A percentile compares a stretch with the other conserved stretches of the same genome.
These are phyloP conservation scores for Suillus tomentosus DNA, from an alignment of 768 basidiomycete species.

Conservation along the genomic window DNA sequence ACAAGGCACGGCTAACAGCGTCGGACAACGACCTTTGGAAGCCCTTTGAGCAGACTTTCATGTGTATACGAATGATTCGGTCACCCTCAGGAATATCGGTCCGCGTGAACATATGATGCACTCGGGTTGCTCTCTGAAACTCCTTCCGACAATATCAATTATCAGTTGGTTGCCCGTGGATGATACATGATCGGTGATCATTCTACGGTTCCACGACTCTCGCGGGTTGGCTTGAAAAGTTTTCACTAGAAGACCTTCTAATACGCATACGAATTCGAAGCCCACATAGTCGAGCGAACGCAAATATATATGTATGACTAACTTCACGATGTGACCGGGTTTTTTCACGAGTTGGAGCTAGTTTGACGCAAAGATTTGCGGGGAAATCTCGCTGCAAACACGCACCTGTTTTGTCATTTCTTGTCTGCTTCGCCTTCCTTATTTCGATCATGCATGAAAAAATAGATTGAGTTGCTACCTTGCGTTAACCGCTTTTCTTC, in stretches of 20 bases:
- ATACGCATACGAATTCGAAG: neutral
- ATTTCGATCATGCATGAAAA: neutral
- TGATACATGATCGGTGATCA: too few species aligned
- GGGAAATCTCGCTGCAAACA: neutral
- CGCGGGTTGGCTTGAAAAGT: neutral
- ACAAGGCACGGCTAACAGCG: conserved; percentile 4
- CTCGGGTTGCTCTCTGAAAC: neutral
- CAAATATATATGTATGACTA: neutral
- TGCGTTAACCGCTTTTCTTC: neutral
- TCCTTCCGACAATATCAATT: neutral
- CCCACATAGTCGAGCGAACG: neutral
- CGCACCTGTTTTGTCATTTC: neutral
- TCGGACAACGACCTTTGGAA: neutral
- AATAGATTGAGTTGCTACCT: conserved; percentile 5
- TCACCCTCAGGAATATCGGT: conserved; percentile 2
- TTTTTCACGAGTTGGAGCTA: neutral
- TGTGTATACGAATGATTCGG: conserved; percentile 3
- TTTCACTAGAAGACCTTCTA: neutral
- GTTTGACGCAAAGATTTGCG: neutral
- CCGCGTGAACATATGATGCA: neutral
- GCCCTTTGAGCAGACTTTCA: neutral
- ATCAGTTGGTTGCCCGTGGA: neutral
- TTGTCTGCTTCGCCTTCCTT: neutral
- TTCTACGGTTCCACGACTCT: neutral
- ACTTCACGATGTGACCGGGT: neutral